Evolutionary conservation across 768 basidiomycete species (phyloP), one percentile per base, ranked within the genome.

Genomic region (Rhodosporidiobolus odoratus): DNA sequence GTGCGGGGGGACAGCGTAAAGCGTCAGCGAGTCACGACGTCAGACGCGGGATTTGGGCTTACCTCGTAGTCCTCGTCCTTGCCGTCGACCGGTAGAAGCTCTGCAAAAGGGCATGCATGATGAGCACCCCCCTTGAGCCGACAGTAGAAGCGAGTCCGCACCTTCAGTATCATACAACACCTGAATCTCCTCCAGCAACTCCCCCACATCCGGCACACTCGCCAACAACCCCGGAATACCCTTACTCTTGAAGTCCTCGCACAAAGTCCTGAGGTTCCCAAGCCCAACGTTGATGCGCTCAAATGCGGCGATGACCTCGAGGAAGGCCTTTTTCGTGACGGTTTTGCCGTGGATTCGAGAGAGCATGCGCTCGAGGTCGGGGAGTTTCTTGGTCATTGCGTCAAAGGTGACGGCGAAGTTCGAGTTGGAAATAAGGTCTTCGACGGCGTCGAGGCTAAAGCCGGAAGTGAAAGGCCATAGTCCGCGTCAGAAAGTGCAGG

Each of bases 331-430:
- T 69, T 93, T 86, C 78, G 86, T 88, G 80, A 91, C 91, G 66
- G 87, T 90, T 78, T 89, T 92, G 19, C 94, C 94, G 77, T 98
- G 96, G 65, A 98, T 89, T 45, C 96, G 88, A 17, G 93, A 93
- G 16, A 99, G 88, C 66, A 96, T 86, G 21, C 96, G 90, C 78
- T 98, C 92, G 15, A 95, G 84, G 79, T 98, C 95, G 10, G 93
- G 93, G 12, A 96, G 78, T 21, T 88, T 87, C 79, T 91, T 92
- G 15, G 87, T 88, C 30, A 93, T 78, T 59, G 85, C 83, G 30
- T 83, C 85, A 79, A 98, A 98, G 0, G 87, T 84, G 9, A 82
- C 83, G 76, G 90, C 88, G 76, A 93, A 95, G 0, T 84, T 85
- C 1, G 86, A 86, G 73, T 95, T 86, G 32, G 86, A 82, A 77